Conservation (phyloP, 305 asterid species). For the Solanum hybrid region DNA sequence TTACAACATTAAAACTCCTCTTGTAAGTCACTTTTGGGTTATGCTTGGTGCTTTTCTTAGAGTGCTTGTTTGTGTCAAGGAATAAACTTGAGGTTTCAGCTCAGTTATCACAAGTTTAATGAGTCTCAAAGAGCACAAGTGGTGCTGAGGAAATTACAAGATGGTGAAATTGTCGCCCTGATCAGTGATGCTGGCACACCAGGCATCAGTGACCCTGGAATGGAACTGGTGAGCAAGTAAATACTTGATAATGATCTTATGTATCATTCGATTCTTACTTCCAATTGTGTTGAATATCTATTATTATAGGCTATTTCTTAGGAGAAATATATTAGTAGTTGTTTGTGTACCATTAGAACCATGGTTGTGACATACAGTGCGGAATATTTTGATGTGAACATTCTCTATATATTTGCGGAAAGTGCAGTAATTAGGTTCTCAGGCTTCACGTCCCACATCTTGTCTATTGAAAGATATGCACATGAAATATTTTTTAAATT, state of each 20-base stretch:
- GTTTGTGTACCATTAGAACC: neutral
- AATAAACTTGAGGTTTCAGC: constrained; percentile 52
- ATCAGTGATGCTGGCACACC: constrained; percentile 92
- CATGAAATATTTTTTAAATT: neutral
- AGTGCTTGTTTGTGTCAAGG: constrained; percentile 16
- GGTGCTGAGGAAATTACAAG: constrained; percentile 50
- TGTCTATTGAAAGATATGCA: neutral
- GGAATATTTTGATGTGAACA: neutral
- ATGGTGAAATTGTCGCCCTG: constrained; percentile 70
- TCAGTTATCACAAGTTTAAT: constrained; percentile 87
- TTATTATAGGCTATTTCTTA: neutral
- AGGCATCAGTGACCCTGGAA: constrained; percentile 88
- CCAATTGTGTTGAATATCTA: neutral
- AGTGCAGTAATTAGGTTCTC: constrained; percentile 4
- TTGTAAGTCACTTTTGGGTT: constrained; percentile 38
- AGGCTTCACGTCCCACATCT: neutral
- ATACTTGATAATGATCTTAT: neutral
- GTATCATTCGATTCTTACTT: neutral
- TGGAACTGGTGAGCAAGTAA: constrained; percentile 61
- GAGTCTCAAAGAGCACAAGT: constrained; percentile 73
- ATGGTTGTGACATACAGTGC: neutral
- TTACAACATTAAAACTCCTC: constrained; percentile 74
- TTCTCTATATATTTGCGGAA: neutral
- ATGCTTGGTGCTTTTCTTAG: neutral
- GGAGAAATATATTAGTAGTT: neutral